A percentile compares a stretch with the other conserved stretches of the same genome.
phyloP scores from a whole-genome alignment of 768 basidiomycete species.

The Pleurotus platypus region DNA sequence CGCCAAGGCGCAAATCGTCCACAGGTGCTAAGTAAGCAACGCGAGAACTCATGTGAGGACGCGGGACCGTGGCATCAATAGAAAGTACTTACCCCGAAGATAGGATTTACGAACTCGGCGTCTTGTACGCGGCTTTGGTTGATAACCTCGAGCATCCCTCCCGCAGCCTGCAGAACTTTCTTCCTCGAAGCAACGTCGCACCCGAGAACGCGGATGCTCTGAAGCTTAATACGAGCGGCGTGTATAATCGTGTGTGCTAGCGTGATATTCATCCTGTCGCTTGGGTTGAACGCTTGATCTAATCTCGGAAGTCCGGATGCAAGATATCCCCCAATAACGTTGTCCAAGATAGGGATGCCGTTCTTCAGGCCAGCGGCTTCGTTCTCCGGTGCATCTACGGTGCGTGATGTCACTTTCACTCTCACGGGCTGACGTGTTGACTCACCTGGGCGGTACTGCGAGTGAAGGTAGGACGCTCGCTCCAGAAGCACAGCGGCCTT shows the following conservation, averaged over 20 bases:
- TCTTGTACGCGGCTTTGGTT: not conserved
- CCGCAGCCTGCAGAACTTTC: not conserved
- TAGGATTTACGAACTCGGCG: conserved; percentile 2
- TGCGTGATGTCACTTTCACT: not conserved
- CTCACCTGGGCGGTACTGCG: conserved; percentile 10
- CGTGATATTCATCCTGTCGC: not conserved
- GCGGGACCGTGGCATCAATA: not conserved
- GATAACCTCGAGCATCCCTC: not conserved
- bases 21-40: not conserved
- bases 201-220: not conserved
- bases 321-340: not conserved
- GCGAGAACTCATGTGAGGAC: no score
- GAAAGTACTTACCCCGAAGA: not conserved
- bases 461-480: conserved; percentile 20
- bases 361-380: not conserved
- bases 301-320: not conserved
- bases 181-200: not conserved
- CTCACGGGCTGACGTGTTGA: not conserved
- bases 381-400: not conserved
- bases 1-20: not conserved
- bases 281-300: not conserved
- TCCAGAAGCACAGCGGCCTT: conserved; percentile 32
- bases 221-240: not conserved
- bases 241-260: not conserved
- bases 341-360: not conserved